phyloP scores from a whole-genome alignment of 192 early-diverging fungal species.

The Coemansia sp. region DNA sequence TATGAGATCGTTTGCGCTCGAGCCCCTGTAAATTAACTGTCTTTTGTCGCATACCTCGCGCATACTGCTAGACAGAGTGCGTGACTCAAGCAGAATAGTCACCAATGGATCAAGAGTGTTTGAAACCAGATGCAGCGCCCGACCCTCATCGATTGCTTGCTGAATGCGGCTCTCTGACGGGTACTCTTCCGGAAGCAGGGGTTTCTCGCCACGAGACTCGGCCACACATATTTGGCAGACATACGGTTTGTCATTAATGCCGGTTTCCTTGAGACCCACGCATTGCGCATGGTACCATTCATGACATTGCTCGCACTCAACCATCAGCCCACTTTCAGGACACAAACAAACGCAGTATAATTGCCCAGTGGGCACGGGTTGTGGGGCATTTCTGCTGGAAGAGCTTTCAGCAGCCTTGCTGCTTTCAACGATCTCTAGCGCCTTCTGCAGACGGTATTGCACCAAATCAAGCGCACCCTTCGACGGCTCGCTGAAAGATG shows the following conservation, averaged over 20 bases:
- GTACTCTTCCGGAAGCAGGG: constrained; percentile 17
- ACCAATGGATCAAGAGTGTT: constrained; percentile 54
- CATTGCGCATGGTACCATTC: constrained; percentile 70
- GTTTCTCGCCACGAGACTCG: constrained; percentile 10
- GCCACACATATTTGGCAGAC: constrained; percentile 62
- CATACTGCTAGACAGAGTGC: constrained; percentile 12
- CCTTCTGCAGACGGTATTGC: constrained; percentile 24
- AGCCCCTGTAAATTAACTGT: not conserved
- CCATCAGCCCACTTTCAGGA: constrained; percentile 65
- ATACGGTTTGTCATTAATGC: constrained; percentile 55
- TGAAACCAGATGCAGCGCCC: constrained; percentile 48
- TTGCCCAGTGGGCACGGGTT: not conserved
- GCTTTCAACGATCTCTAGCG: constrained; percentile 4
- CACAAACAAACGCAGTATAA: constrained; percentile 67
- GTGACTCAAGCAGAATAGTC: constrained; percentile 48
- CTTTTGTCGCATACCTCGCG: constrained; percentile 7
- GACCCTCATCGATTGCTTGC: constrained; percentile 44
- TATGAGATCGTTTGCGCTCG: not conserved
- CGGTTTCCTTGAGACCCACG: constrained; percentile 49
- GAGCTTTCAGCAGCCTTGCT: not conserved
- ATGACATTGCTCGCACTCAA: constrained; percentile 65
- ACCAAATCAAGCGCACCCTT: constrained; percentile 14
- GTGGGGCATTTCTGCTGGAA: not conserved
- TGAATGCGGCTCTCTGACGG: constrained; percentile 44
- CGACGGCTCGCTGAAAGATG: not conserved